phyloP scores from a whole-genome alignment of 2,329 filamentous ascomycete genomes.

The Fonsecaea pedrosoi region DNA sequence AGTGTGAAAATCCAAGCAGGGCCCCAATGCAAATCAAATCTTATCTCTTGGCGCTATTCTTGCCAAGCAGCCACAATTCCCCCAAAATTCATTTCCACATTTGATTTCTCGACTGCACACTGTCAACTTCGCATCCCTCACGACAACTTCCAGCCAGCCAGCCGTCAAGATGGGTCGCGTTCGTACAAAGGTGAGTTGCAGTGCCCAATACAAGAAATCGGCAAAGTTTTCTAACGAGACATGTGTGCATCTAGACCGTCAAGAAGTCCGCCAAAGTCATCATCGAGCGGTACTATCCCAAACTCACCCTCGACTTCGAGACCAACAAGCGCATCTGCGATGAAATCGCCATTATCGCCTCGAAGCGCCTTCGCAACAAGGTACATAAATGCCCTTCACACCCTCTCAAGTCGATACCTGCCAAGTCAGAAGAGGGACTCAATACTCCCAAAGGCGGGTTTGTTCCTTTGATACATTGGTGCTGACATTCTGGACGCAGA shows the following conservation, averaged over 20 bases:
- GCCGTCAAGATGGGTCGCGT: conserved; percentile 58
- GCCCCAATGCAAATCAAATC: conserved; percentile 7
- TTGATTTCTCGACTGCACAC: conserved; percentile 6
- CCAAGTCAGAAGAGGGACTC: neutral
- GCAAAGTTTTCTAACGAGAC: conserved; percentile 13
- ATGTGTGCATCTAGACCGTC: conserved; percentile 60
- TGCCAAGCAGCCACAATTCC: conserved; percentile 20
- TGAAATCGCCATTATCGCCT: conserved; percentile 99
- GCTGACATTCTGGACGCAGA: conserved; percentile 58
- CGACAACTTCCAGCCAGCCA: conserved; percentile 20
- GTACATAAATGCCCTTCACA: conserved; percentile 52
- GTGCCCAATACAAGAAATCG: too few species aligned
- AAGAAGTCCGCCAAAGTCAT: conserved; percentile 98
- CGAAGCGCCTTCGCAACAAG: conserved; percentile 99
- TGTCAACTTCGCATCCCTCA: conserved; percentile 12
- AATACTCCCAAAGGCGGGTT: neutral
- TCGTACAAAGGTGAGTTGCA: conserved; percentile 52
- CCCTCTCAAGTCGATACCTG: neutral
- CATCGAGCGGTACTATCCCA: conserved; percentile 98
- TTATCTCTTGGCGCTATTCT: conserved; percentile 22
- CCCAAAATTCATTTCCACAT: neutral
- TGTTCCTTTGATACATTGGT: neutral
- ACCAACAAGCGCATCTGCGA: conserved; percentile 99
- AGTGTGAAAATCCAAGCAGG: too few species aligned
- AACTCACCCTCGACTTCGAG: conserved; percentile 99